Base-by-base conservation (phyloP, 139 green algal genomes). In the Diplosphaera chodatii region DNA sequence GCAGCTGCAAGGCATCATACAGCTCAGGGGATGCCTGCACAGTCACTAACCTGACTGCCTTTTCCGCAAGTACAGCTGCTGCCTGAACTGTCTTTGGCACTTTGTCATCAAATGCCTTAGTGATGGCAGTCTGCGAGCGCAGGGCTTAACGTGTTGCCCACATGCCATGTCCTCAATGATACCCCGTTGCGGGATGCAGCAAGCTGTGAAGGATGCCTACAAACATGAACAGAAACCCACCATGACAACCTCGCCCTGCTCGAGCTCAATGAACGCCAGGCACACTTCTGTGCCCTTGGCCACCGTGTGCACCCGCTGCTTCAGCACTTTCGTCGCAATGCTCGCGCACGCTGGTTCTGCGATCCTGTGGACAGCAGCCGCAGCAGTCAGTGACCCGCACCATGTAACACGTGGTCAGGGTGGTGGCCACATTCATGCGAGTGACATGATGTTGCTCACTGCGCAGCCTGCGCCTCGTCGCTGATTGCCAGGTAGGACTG, bases 21-120 rank as follows among this genome's bases (percentile, higher is more conserved):
- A n/a, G n/a, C n/a, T n/a, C n/a, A n/a, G n/a, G n/a, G n/a, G n/a
- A n/a, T n/a, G n/a, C n/a, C n/a, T n/a, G n/a, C n/a, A n/a, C n/a
- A n/a, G n/a, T n/a, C n/a, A n/a, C 75, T 31, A n/a, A 90, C 85
- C 80, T 80, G 67, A 92, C 66, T 0, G 80, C 77, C 22, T 82
- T 70, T 1, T 80, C 65, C 0, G 89, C 3, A 10, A 91, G 77
- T 33, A 97, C 88, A 55, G 96, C 62, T 0, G 86, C 82, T 23
- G 89, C 89, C 18, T 91, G 72, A 25, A 94, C 88, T 30, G 91
- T 89, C 77, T 98, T 98, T 5, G 92, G 90, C 40, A 97, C 86
- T 81, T 98, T 98, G 82, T 97, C 79, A 4, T 27, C 66, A 25
- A 92, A 89, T 0, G 83, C 89, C 40, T 86, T 89, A 0, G 93